phyloP scores from a whole-genome alignment of 1,284 basidiomycete species.

The Papiliotrema laurentii region DNA sequence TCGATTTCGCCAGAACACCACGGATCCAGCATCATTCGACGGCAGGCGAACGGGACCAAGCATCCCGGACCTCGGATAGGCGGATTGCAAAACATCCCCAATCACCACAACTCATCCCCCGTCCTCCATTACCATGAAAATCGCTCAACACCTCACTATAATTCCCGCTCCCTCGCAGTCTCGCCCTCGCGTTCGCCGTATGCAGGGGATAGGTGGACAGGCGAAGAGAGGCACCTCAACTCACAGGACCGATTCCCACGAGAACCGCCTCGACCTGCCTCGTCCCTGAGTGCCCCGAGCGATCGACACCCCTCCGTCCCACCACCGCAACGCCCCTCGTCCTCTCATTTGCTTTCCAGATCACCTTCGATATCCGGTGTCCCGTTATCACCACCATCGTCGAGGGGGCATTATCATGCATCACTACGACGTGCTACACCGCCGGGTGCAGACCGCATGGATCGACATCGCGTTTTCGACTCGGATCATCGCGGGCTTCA shows the following conservation, averaged over 20 bases:
- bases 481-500: background rate
- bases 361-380: background rate
- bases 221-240: background rate
- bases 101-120: too few relatives aligned
- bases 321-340: background rate
- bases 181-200: too few relatives aligned
- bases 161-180: too few relatives aligned
- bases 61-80: too few relatives aligned
- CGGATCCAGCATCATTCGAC: background rate
- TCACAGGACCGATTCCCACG: background rate
- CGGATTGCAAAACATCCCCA: too few relatives aligned
- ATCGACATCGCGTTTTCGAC: background rate
- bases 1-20: background rate
- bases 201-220: background rate
- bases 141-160: too few relatives aligned
- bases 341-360: background rate
- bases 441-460: too few relatives aligned
- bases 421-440: background rate
- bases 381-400: conserved; percentile 2
- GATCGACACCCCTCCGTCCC: conserved; percentile 3
- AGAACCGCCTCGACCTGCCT: background rate
- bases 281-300: background rate
- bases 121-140: too few relatives aligned
- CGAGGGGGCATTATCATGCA: background rate
- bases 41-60: too few relatives aligned